A percentile compares a stretch with the other conserved stretches of the same genome.
Evolutionary conservation across 139 green algal species (phyloP).

Genomic region (Auxenochlorella protothecoides): DNA sequence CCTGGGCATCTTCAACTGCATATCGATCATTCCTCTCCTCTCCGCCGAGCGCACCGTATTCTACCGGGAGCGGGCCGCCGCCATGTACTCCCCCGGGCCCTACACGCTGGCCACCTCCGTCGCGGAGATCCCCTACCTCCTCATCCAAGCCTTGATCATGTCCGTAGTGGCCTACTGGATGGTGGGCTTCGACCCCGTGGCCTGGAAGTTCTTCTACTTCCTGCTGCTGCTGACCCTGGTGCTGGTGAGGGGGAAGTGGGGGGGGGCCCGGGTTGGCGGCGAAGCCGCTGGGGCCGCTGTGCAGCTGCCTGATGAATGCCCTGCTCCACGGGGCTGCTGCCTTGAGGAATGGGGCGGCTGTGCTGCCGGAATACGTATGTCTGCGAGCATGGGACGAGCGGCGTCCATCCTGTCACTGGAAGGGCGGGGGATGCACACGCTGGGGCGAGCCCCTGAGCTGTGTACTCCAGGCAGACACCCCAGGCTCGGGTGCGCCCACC

Average conservation of each 20-base stretch:
- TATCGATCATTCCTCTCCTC: neutral
- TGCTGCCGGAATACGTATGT: too few relatives aligned
- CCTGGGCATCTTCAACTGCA: slow-evolving; percentile 22
- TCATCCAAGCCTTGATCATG: slow-evolving; percentile 22
- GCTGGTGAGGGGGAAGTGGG: too few relatives aligned
- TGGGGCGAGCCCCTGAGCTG: too few relatives aligned
- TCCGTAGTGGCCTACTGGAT: slow-evolving; percentile 24
- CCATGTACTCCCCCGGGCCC: slow-evolving; percentile 23
- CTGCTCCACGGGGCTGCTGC: slow-evolving; percentile 22
- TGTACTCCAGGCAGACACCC: too few relatives aligned
- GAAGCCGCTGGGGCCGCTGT: too few relatives aligned
- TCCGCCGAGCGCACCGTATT: slow-evolving; percentile 1
- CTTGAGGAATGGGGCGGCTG: neutral
- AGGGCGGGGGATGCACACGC: too few relatives aligned
- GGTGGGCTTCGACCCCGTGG: slow-evolving; percentile 23
- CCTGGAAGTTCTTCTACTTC: neutral
- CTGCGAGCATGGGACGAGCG: too few relatives aligned
- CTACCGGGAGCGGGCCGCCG: slow-evolving; percentile 15
- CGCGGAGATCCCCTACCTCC: slow-evolving; percentile 25
- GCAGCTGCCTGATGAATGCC: neutral
- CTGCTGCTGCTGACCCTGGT: too few relatives aligned
- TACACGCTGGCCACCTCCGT: slow-evolving; percentile 15
- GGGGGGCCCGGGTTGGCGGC: too few relatives aligned
- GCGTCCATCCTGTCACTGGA: too few relatives aligned
- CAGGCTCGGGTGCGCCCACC: neutral